A percentile compares a stretch with the other conserved stretches of the same genome.
phyloP scores from a whole-genome alignment of 2,329 filamentous ascomycete species.

The Rhytidhysteron rufulum region DNA sequence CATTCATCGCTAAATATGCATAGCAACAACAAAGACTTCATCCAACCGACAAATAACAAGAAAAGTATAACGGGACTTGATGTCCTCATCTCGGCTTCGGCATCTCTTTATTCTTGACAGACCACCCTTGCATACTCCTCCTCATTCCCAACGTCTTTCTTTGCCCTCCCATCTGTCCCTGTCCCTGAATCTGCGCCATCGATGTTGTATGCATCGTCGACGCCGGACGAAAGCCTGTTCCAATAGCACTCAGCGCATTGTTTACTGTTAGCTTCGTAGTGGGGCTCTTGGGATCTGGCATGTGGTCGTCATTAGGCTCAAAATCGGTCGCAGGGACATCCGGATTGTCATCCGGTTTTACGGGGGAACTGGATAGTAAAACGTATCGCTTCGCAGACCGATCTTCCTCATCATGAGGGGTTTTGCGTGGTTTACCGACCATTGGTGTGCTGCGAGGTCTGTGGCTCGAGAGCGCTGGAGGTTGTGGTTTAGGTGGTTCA shows the following conservation, averaged over 20 bases:
- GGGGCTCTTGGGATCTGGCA: conserved; percentile 10
- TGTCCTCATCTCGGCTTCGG: conserved; percentile 26
- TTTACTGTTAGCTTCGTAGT: neutral
- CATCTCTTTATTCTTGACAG: conserved; percentile 30
- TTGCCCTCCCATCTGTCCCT: conserved; percentile 20
- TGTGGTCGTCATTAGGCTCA: conserved; percentile 3
- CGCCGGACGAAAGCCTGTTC: conserved; percentile 34
- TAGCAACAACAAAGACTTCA: too few relatives aligned
- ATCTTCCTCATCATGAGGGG: conserved; percentile 14
- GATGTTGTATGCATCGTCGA: conserved; percentile 44
- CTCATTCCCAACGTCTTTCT: conserved; percentile 50
- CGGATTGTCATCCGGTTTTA: conserved; percentile 22
- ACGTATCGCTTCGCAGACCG: conserved; percentile 43
- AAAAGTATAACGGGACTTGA: too few relatives aligned
- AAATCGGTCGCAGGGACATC: neutral
- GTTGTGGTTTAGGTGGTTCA: conserved; percentile 8
- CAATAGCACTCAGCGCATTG: conserved; percentile 2
- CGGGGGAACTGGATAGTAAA: conserved; percentile 42
- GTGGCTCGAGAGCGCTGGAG: conserved; percentile 25
- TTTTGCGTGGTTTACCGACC: conserved; percentile 23
- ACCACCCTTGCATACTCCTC: conserved; percentile 50
- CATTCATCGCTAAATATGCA: too few relatives aligned
- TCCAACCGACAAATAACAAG: too few relatives aligned
- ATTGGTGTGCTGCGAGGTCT: conserved; percentile 30
- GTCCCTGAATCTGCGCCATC: conserved; percentile 26